phyloP scores from a whole-genome alignment of 768 basidiomycete genomes.

The Cystobasidium ongulense region DNA sequence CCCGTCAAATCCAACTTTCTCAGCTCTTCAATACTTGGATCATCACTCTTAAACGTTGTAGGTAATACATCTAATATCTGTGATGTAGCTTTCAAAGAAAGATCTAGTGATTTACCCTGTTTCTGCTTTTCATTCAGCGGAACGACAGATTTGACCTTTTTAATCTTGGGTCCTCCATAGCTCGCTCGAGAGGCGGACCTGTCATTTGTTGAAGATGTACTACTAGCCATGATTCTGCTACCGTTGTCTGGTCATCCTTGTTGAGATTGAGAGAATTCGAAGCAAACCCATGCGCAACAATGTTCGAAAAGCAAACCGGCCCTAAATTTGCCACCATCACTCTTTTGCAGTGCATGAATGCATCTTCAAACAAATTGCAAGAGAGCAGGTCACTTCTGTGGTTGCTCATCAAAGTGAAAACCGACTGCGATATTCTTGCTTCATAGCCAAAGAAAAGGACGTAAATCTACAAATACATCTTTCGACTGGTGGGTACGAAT shows the following conservation, averaged over 20 bases:
- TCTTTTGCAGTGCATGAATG: too few species aligned
- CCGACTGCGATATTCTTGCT: too few species aligned
- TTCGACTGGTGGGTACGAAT: too few species aligned
- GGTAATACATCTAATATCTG: not conserved
- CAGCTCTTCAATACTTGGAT: not conserved
- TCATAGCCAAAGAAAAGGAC: too few species aligned
- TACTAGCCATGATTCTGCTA: not conserved
- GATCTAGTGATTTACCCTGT: not conserved
- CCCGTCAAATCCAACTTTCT: slow-evolving; percentile 12
- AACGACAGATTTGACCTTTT: not conserved
- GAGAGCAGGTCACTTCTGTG: too few species aligned
- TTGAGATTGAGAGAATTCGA: not conserved
- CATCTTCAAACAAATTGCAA: too few species aligned
- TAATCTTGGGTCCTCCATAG: slow-evolving; percentile 1
- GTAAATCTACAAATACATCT: too few species aligned
- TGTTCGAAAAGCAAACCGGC: too few species aligned
- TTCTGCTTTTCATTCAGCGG: slow-evolving; percentile 11
- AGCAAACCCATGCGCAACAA: not conserved
- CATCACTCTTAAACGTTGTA: not conserved
- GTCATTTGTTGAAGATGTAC: not conserved
- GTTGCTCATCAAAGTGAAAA: too few species aligned
- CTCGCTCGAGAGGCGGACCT: not conserved
- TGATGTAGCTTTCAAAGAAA: not conserved
- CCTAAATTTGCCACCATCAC: too few species aligned
- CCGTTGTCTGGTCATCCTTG: not conserved